phyloP scores from a whole-genome alignment of 176 grass and related monocot genomes.

The Aegilops speltoides region DNA sequence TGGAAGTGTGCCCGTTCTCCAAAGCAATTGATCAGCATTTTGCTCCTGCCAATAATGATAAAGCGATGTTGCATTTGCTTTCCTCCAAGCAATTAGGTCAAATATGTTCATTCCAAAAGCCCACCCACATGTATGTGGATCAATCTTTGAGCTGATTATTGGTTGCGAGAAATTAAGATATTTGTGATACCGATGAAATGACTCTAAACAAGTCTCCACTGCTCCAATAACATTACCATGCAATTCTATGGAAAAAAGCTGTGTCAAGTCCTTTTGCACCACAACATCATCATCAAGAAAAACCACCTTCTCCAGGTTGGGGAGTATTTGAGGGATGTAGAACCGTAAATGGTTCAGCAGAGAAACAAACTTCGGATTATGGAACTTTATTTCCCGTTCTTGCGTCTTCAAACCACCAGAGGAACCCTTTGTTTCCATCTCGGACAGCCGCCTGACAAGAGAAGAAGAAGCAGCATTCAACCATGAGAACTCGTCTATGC shows the following conservation, averaged over 20 bases:
- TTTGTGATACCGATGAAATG: slow-evolving; percentile 95
- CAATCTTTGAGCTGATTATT: slow-evolving; percentile 80
- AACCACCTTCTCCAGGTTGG: slow-evolving; percentile 92
- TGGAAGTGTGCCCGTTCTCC: slow-evolving; percentile 87
- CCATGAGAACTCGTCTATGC: slow-evolving; percentile 92
- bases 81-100: slow-evolving; percentile 96
- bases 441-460: slow-evolving; percentile 58
- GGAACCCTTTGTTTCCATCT: slow-evolving; percentile 56
- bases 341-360: slow-evolving; percentile 90
- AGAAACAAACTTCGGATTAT: slow-evolving; percentile 61
- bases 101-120: slow-evolving; percentile 99
- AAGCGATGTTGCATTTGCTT: slow-evolving; percentile 62
- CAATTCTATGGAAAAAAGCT: slow-evolving; percentile 90
- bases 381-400: slow-evolving; percentile 70
- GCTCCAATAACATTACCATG: slow-evolving; percentile 97
- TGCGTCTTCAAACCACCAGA: slow-evolving; percentile 46
- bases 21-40: slow-evolving; percentile 82
- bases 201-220: slow-evolving; percentile 96
- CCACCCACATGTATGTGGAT: slow-evolving; percentile 95
- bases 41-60: slow-evolving; percentile 95
- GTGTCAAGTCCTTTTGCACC: slow-evolving; percentile 95
- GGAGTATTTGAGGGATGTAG: slow-evolving; percentile 93
- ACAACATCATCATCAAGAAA: slow-evolving; percentile 99
- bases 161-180: slow-evolving; percentile 94
- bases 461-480: slow-evolving; percentile 76